Evolutionary conservation across 2,329 filamentous ascomycete genomes (phyloP), one percentile per base, ranked within the genome.

Genomic region (Tolypocladium amazonense): DNA sequence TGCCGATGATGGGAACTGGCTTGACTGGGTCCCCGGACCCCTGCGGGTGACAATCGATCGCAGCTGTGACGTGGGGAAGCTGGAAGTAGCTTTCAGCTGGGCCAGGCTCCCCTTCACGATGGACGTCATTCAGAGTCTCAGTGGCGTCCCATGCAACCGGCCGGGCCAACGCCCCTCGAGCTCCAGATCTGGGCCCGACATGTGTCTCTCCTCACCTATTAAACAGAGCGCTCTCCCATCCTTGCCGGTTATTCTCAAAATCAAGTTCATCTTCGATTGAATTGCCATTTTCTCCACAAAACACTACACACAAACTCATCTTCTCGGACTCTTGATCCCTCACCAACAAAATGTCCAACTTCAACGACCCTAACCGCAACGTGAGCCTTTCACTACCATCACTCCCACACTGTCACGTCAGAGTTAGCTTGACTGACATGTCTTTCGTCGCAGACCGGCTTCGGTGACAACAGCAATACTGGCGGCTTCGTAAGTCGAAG

Each of bases 301-400:
- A 15, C 9, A 20, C 39, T 3, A 33, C 30, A 35, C 30, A 35
- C 33, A 35, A 35, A 9, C 11, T 35, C 33, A 35, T 35, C 27
- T 9, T 14, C 18, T 50, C 45, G 3, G 27, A 52, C 15, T n/a
- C 30, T 8, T n/a, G 2, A 23, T 4, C 3, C 12, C 27, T 56
- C 52, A 41, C 18, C 47, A 38, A 30, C 50, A 56, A 75, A 59
- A 78, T 81, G 79, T 81, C 78, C 33, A 8, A 76, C 74, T 71
- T 73, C 67, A 69, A 73, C 63, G 73, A 77, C 61, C 57, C 73
- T 64, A 56, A 35, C 50, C n/a, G 20, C 30, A 66, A 71, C 68
- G 72, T 72, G 64, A 69, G 70, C 62, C 33, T 27, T n/a, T 18
- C 4, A 8, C 14, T 23, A 5, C n/a, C n/a, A 35, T 57, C n/a